Base-by-base conservation (phyloP, 2,329 filamentous ascomycete species). In the Aspergillus puulaauensis region DNA sequence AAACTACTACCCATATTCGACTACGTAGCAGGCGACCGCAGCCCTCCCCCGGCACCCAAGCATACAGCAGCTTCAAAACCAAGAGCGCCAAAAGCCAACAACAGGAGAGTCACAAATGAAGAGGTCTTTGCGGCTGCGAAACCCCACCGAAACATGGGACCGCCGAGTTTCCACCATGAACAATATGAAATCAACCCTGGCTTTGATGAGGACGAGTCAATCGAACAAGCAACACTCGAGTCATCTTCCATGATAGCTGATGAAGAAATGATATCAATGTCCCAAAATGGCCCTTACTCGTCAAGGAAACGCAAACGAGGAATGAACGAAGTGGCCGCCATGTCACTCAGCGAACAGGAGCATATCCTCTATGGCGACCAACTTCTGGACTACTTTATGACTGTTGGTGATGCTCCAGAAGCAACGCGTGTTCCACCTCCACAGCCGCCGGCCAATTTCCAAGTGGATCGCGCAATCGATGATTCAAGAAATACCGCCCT, bases 381-480 rank as follows among this genome's bases (percentile, higher is more conserved):
- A 66, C 83, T 99, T 24, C 82, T 99, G 37, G 95, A 99, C 74
- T 99, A 98, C 77, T 99, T 98, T 69, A 88, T 98, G 77, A 87
- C 90, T 52, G 88, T 91, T 64, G 89, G 90, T 61, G 89, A 93
- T 73, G 87, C 89, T 58, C 85, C 87, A 19, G 86, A 87, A 58
- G 69, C 85, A 78, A 66, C 86, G 81, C 68, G 74, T 24, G 71
- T 79, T 24, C 74, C 77, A 43, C 80, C 82, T n/a, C 93, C 92
- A 1, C 86, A 91, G 60, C 93, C 93, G 3, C 95, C 95, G 0
- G 80, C 86, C 35, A 89, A 91, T 71, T 96, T 96, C 68, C 88
- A 96, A 69, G 87, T 96, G 6, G 90, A 99, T 74, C 90, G 91
- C 73, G 83, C 88, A n/a, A 97, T 99, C 61, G 95, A 99, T 72